Percentiles rank a stretch among this genome's conserved stretches.
Evolutionary conservation across 164 flowering plant species (phyloP).

Genomic region (Vitis riparia): DNA sequence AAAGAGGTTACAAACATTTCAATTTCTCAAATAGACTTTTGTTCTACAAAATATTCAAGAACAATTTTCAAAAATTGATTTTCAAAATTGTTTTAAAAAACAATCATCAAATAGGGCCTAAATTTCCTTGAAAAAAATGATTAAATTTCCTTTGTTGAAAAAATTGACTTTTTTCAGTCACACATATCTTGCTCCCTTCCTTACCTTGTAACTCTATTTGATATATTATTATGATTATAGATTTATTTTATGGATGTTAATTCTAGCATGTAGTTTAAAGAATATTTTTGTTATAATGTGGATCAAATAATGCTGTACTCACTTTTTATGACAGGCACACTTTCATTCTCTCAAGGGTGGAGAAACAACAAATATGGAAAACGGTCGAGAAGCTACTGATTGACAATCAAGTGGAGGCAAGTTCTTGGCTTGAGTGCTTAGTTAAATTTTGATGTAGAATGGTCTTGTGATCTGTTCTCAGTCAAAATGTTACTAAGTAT

Average conservation of each 20-base stretch:
- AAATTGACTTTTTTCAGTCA: too few relatives aligned
- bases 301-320: not conserved
- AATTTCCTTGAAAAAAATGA: too few relatives aligned
- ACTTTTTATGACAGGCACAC: constrained; percentile 60
- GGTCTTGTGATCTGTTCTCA: not conserved
- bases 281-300: not conserved
- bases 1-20: too few relatives aligned
- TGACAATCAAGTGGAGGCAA: constrained; percentile 93
- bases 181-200: not conserved
- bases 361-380: constrained; percentile 82
- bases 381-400: constrained; percentile 73
- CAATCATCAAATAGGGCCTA: too few relatives aligned
- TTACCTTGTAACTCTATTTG: not conserved
- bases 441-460: not conserved
- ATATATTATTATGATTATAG: too few relatives aligned
- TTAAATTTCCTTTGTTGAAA: too few relatives aligned
- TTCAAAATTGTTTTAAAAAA: too few relatives aligned
- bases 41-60: too few relatives aligned
- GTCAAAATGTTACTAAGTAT: not conserved
- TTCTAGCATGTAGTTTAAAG: not conserved
- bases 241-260: not conserved
- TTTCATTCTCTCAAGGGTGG: constrained; percentile 57
- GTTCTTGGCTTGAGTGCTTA: constrained; percentile 18
- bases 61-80: too few relatives aligned
- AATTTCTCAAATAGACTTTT: too few relatives aligned